A percentile compares a stretch with the other conserved stretches of the same genome.
Evolutionary conservation across 352 stramenopile species (phyloP).

Genomic region (Phytophthora cactorum): DNA sequence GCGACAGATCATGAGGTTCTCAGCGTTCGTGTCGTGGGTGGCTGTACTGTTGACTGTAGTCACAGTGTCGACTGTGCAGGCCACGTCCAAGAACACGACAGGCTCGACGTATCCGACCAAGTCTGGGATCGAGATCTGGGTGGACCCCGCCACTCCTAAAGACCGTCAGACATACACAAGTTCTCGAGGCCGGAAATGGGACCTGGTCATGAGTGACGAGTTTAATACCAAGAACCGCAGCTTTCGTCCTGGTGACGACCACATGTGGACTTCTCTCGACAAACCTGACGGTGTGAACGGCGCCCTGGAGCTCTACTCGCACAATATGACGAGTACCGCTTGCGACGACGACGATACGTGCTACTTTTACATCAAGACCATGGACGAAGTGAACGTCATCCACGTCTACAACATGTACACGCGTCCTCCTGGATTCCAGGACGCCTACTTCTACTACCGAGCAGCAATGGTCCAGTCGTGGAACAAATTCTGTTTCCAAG

Average conservation of each 20-base stretch:
- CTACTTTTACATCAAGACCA: constrained; percentile 53
- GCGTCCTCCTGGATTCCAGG: constrained; percentile 51
- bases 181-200: constrained; percentile 54
- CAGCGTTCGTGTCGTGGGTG: constrained; percentile 17
- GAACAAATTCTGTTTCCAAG: constrained; percentile 96
- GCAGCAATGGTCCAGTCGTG: constrained; percentile 90
- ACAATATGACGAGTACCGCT: constrained; percentile 70
- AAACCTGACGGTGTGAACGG: constrained; percentile 93
- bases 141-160: constrained; percentile 61
- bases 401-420: constrained; percentile 68
- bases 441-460: constrained; percentile 54
- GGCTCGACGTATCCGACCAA: constrained; percentile 40
- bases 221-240: constrained; percentile 91
- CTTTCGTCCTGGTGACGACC: constrained; percentile 94
- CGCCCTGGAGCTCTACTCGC: constrained; percentile 92
- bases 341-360: constrained; percentile 61
- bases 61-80: constrained; percentile 4
- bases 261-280: constrained; percentile 94
- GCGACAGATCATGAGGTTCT: constrained; percentile 18
- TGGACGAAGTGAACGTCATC: constrained; percentile 45
- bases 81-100: constrained; percentile 19
- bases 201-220: constrained; percentile 94
- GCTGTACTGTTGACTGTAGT: constrained; percentile 15
- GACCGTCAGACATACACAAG: constrained; percentile 44
- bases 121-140: constrained; percentile 49